Evolutionary conservation across 257 asterid species (phyloP), one percentile per base, ranked within the genome.

Genomic region (Rubia yunnanensis): DNA sequence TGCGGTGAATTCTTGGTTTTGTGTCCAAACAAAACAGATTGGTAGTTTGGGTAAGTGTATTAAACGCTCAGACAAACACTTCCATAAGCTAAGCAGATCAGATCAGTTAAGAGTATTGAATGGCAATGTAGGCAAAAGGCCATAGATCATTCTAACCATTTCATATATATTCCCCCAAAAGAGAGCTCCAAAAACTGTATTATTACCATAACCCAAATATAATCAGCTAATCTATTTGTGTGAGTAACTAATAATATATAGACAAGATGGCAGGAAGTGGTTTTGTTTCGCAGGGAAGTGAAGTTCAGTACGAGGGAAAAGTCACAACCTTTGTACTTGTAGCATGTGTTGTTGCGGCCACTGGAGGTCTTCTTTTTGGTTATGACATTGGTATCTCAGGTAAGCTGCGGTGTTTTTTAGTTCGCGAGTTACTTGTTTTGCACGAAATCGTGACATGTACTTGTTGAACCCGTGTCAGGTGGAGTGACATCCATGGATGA

Each of bases 401-500:
- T 44, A 44, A 32, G 44, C 20, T 20, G 20, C 4, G 7, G 52
- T 15, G 20, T 17, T 44, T 44, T 44, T 7, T 44, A 44, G 48
- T 17, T 39, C 17, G 17, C 17, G 48, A 13, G 41, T 39, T 10
- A 13, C 14, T 44, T 14, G 1, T 15, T 3, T 44, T 17, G 22
- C 22, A 44, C 20, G 22, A 41, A 39, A 15, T 4, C 22, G 52
- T 44, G 52, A 13, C 7, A 35, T 15, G 14, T 58, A 24, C 4
- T 5, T 15, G 35, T 14, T 31, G 15, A 2, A n/a, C n/a, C 20
- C 31, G 2, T 17, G 5, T n/a, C 75, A 82, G 92, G 94, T 30
- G 94, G 90, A 22, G 94, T 86, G 1, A 86, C 90, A 31, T 82
- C 94, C 3, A 86, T 86, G 94, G 83, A 82, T 44, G 87, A 82